A percentile compares a stretch with the other conserved stretches of the same genome.
phyloP scores from a whole-genome alignment of 345 rosid species.

The Ricinus communis region DNA sequence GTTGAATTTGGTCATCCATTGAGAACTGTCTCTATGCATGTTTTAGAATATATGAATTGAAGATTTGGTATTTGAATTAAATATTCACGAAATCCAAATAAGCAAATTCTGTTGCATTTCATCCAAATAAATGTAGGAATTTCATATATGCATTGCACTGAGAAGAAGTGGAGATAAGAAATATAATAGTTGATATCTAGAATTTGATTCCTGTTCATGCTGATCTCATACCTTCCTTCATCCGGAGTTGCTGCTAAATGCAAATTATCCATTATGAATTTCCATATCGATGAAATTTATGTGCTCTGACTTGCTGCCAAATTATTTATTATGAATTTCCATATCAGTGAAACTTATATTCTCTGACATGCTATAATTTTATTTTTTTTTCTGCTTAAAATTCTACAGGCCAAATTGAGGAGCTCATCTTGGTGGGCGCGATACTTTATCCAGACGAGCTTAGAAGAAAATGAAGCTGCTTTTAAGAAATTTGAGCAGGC shows the following conservation, averaged over 20 bases:
- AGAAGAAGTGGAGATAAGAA: neutral
- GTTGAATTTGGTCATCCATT: neutral
- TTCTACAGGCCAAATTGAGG: constrained; percentile 68
- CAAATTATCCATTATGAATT: neutral
- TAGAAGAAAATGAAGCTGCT: constrained; percentile 63
- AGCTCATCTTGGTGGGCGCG: constrained; percentile 74
- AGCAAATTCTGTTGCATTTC: neutral
- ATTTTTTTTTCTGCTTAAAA: too few species aligned
- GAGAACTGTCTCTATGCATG: neutral
- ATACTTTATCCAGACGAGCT: constrained; percentile 56
- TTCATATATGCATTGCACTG: too few species aligned
- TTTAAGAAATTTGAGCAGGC: constrained; percentile 44
- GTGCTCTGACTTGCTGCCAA: neutral
- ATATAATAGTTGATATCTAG: neutral
- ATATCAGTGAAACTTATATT: too few species aligned
- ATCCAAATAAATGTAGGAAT: too few species aligned
- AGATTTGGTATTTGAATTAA: neutral
- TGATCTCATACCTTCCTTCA: neutral
- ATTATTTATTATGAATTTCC: neutral
- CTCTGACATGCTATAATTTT: too few species aligned
- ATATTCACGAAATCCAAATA: neutral
- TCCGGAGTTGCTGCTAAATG: neutral
- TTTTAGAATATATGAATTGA: neutral
- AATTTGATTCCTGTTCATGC: neutral
- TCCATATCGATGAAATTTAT: neutral